Base-by-base conservation (phyloP, 441 rosid genomes). In the Mallotus repandus region DNA sequence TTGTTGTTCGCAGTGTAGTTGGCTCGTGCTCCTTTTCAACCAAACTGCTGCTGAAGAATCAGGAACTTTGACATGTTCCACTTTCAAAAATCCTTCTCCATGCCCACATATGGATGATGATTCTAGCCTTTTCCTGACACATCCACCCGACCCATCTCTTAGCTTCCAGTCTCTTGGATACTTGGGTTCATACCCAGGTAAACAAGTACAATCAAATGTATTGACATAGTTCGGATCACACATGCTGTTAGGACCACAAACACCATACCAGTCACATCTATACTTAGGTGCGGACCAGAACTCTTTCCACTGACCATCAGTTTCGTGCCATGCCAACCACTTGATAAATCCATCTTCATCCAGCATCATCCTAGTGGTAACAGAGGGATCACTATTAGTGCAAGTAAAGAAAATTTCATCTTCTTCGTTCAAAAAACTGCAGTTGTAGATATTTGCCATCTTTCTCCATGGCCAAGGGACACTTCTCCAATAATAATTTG, bases 231-330 rank as follows among this genome's bases (percentile, higher is more conserved):
- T 8, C 0, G 49, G 21, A 19, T 64, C 48, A 22, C 79, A 78
- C 21, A 38, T 22, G 3, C 83, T 75, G 66, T 86, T 67, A 16
- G 84, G 53, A 19, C 87, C 89, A 68, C 86, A 86, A 0, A 3
- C 68, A 5, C 72, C 77, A 21, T 81, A 79, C 8, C 0, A 43
- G 29, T 81, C 85, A 41, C 85, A 84, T n/a, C 4, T 9, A 0
- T 80, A 77, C 45, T 29, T 75, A 0, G 84, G 77, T 0, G 45
- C 29, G 2, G 45, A 7, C 63, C 72, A 60, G 46, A 18, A 18
- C 1, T 62, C 13, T 64, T 5, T 65, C 87, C 89, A 86, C 25
- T 19, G 43, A 41, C 68, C 38, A 21, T 59, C 12, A 6, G 1
- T 22, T 54, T 78, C 63, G 13, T 32, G 69, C 85, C 86, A 83